Conservation (phyloP, 495 filamentous ascomycete genomes). For the Penicillium argentinense region DNA sequence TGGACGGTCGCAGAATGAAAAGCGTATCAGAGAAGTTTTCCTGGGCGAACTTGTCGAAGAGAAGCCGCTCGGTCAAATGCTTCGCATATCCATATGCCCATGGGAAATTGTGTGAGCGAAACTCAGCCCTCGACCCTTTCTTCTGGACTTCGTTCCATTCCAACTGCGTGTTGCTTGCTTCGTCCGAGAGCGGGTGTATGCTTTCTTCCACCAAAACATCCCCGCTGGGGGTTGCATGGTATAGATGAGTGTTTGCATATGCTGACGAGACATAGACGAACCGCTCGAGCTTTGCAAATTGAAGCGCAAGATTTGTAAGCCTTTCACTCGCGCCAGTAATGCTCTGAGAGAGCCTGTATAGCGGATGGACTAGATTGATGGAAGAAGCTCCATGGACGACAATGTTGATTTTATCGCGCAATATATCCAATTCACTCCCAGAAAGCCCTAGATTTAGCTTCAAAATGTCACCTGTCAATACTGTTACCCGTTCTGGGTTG, state of each 20-base stretch:
- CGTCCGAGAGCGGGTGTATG: constrained; percentile 1
- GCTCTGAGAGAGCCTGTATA: background rate
- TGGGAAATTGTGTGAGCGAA: constrained; percentile 15
- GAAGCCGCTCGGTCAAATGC: constrained; percentile 20
- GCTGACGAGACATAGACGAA: constrained; percentile 25
- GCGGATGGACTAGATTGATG: constrained; percentile 16
- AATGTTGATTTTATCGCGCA: constrained; percentile 7
- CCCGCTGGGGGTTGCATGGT: background rate
- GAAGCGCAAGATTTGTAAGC: constrained; percentile 3
- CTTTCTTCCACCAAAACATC: constrained; percentile 6
- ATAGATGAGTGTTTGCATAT: constrained; percentile 16
- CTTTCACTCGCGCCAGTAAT: constrained; percentile 9
- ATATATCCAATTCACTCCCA: background rate
- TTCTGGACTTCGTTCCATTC: constrained; percentile 8
- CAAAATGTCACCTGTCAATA: too few relatives aligned
- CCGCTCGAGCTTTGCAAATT: constrained; percentile 3
- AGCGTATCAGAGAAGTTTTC: background rate
- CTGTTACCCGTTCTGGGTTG: background rate
- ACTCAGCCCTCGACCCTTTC: constrained; percentile 1
- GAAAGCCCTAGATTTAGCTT: background rate
- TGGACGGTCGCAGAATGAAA: constrained; percentile 21
- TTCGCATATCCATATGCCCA: constrained; percentile 24
- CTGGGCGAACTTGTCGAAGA: constrained; percentile 4
- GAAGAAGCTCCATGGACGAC: constrained; percentile 26
- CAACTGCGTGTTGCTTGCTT: background rate